Percentiles rank a stretch among this genome's conserved stretches.
Evolutionary conservation across 2,329 filamentous ascomycete species (phyloP).

Genomic region (Ophiostoma sp.): DNA sequence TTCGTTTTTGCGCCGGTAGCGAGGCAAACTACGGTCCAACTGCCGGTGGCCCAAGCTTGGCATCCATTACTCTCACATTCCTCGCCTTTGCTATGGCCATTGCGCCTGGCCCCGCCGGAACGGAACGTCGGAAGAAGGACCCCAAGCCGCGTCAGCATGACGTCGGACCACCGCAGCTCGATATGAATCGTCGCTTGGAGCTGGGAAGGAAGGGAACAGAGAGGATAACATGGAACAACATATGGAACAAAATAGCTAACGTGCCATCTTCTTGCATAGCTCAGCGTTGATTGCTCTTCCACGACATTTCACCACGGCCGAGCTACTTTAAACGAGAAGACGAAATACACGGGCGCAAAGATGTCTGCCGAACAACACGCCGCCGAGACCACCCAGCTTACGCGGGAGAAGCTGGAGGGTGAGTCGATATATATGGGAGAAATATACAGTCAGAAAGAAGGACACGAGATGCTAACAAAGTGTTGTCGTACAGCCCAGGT

Average conservation of each 20-base stretch:
- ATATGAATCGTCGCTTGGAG: not conserved
- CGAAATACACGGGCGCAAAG: constrained; percentile 6
- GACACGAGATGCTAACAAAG: constrained; percentile 2
- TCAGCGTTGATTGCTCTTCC: not conserved
- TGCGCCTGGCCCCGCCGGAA: not conserved
- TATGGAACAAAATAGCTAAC: not conserved
- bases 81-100: not conserved
- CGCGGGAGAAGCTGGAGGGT: constrained; percentile 78
- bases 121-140: not conserved
- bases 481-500: constrained; percentile 72
- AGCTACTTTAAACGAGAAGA: not conserved
- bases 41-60: not conserved
- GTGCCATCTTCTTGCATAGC: not conserved
- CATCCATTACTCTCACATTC: not conserved
- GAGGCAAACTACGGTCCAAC: not conserved
- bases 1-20: not conserved
- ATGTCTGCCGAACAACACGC: constrained; percentile 36
- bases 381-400: constrained; percentile 49
- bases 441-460: not conserved
- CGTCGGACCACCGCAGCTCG: not conserved
- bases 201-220: not conserved
- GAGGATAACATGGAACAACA: not conserved
- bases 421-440: constrained; percentile 29
- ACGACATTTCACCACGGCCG: not conserved
- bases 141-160: not conserved